These are phyloP conservation scores for Parachaetomium inaequale DNA, from an alignment of 495 filamentous ascomycete genomes.

Conservation along the genomic window DNA sequence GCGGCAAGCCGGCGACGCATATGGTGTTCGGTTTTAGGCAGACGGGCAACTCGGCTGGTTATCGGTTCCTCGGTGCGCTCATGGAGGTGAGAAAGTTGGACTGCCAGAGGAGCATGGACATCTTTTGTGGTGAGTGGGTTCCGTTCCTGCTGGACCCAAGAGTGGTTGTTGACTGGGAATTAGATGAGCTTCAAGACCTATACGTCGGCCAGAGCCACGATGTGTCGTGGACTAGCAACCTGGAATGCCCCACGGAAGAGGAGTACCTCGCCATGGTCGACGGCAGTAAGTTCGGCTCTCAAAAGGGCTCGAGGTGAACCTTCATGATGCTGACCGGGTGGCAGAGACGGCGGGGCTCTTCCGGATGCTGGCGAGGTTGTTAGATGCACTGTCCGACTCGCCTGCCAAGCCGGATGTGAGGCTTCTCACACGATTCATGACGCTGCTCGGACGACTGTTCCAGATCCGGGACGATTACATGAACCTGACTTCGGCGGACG, in stretches of 20 bases:
- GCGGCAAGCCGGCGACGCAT: slow-evolving; percentile 80
- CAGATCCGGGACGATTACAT: slow-evolving; percentile 88
- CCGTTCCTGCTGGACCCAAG: not conserved
- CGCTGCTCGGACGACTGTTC: slow-evolving; percentile 75
- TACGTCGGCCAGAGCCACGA: slow-evolving; percentile 88
- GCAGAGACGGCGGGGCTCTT: slow-evolving; percentile 42
- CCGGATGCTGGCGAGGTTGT: slow-evolving; percentile 73
- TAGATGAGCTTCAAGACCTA: slow-evolving; percentile 72
- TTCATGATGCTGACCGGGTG: not conserved
- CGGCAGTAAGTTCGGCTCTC: slow-evolving; percentile 58
- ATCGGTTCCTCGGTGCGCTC: slow-evolving; percentile 71
- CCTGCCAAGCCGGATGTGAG: slow-evolving; percentile 44
- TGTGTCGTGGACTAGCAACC: slow-evolving; percentile 78
- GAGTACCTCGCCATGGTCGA: slow-evolving; percentile 92
- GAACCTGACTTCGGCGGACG: slow-evolving; percentile 52
- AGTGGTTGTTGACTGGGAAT: not conserved
- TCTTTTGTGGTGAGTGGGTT: slow-evolving; percentile 5
- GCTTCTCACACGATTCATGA: slow-evolving; percentile 57
- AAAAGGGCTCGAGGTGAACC: not conserved
- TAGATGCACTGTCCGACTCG: slow-evolving; percentile 65
- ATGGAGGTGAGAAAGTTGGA: slow-evolving; percentile 54
- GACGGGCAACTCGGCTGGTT: slow-evolving; percentile 86
- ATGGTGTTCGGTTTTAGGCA: slow-evolving; percentile 81
- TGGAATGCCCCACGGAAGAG: slow-evolving; percentile 76
- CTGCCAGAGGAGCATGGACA: not conserved